Conservation (phyloP, 2,329 filamentous ascomycete species). For the Aquanectria penicillioides region DNA sequence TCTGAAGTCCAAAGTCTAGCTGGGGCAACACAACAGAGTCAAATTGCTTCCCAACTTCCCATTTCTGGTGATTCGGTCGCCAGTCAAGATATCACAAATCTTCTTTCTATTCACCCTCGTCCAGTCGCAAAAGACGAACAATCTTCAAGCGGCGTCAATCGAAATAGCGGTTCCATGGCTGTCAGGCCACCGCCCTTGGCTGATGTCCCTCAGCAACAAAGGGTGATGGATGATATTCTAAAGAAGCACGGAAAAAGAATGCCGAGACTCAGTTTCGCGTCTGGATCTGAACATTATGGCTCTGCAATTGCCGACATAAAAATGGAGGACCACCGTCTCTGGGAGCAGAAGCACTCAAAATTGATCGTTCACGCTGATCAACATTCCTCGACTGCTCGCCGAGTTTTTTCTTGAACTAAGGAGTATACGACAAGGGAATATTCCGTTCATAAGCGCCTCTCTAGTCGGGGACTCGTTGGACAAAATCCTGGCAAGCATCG, state of each 20-base stretch:
- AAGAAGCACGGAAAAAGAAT: not conserved
- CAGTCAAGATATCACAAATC: too few species aligned
- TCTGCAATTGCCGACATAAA: not conserved
- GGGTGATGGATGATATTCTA: not conserved
- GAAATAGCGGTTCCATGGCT: too few species aligned
- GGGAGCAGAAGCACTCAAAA: not conserved
- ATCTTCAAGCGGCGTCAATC: not conserved
- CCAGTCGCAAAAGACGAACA: not conserved
- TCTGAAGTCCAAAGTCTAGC: not conserved
- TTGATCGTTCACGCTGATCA: not conserved
- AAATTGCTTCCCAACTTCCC: not conserved
- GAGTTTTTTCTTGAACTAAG: not conserved
- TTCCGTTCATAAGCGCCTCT: slow-evolving; percentile 6
- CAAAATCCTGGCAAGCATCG: slow-evolving; percentile 2
- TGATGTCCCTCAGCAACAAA: not conserved
- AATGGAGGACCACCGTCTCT: not conserved
- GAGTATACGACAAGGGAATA: not conserved
- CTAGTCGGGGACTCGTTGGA: slow-evolving; percentile 1
- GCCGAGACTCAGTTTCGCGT: not conserved
- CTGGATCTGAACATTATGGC: not conserved
- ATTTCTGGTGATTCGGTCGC: not conserved
- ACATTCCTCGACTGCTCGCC: not conserved
- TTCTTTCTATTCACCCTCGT: too few species aligned
- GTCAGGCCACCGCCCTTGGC: too few species aligned
- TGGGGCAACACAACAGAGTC: not conserved